A percentile compares a stretch with the other conserved stretches of the same genome.
phyloP scores from a whole-genome alignment of 1,284 basidiomycete genomes.

The Somion occarium region DNA sequence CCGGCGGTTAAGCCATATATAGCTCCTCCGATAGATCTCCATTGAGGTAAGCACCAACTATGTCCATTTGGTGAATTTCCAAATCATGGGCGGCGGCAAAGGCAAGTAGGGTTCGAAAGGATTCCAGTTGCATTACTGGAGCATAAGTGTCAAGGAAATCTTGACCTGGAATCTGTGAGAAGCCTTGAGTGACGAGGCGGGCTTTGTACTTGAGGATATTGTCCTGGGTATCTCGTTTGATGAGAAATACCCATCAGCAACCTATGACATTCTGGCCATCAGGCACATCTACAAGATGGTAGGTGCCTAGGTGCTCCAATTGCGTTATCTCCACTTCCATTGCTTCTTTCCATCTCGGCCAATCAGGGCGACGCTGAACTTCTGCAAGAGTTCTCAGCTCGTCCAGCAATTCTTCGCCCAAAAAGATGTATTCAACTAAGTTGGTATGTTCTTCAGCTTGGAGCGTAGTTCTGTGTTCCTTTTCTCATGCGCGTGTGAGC shows the following conservation, averaged over 20 bases:
- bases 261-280: constrained; percentile 20
- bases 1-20: constrained; percentile 33
- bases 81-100: constrained; percentile 25
- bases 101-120: constrained; percentile 24
- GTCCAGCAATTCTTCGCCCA: constrained; percentile 1
- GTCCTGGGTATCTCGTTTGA: constrained; percentile 27
- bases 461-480: not conserved
- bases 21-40: constrained; percentile 32
- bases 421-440: not conserved
- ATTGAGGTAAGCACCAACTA: constrained; percentile 34
- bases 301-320: constrained; percentile 21
- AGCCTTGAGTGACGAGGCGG: constrained; percentile 33
- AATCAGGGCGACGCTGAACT: constrained; percentile 21
- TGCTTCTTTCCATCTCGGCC: constrained; percentile 25
- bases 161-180: constrained; percentile 32
- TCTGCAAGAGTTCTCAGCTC: constrained; percentile 21
- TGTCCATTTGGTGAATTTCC: constrained; percentile 27
- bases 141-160: constrained; percentile 35
- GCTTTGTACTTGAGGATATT: constrained; percentile 29
- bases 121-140: constrained; percentile 24
- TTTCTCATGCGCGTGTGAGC: not conserved
- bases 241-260: constrained; percentile 29
- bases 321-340: constrained; percentile 27
- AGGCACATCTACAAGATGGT: constrained; percentile 17
- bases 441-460: not conserved